Base-by-base conservation (phyloP, 495 filamentous ascomycete species). In the Cetradonia linearis region DNA sequence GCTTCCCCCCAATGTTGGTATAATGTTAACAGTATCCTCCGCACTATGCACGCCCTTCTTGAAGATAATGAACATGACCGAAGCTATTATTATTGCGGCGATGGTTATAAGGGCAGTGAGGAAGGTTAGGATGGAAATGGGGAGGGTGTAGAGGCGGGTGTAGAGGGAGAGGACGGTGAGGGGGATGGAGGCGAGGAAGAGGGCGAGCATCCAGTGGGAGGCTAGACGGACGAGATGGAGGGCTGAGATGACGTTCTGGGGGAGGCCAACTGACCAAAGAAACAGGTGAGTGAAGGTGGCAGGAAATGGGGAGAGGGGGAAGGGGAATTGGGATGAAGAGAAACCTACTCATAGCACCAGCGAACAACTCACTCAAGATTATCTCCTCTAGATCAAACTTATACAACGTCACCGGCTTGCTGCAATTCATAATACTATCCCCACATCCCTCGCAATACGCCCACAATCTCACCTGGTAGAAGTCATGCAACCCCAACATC, bases 381-480 rank as follows among this genome's bases (percentile, higher is more conserved):
- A 96, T 88, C 52, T 84, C 72, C 37, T 96, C 85, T 0, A 91
- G 91, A 72, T 96, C 86, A 73, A 96, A 96, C 81, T 87, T 91
- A 69, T 93, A 96, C 27, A 92, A 72, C 20, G 74, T 73, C 63
- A 81, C 50, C 9, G 89, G 83, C 20, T 76, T 73, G 36, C 83
- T 86, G 72, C 91, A 96, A 61, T 69, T 69, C 10, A 88, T 92
- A 55, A 93, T 84, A 6, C 88, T 87, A 61, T 80, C 72, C 48
- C 76, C 76, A 71, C 89, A 91, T 20, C 91, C 91, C 72, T 92
- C 87, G 66, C 91, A 96, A 69, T 85, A 95, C 38, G 81, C 83
- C 91, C 91, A 96, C 14, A 96, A 70, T 6, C 91, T 91, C 38
- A 95, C 89, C 66, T 88, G 85, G 70, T 97, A 97, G 73, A 93